phyloP scores from a whole-genome alignment of 257 asterid genomes.

The Przewalskia tangutica region DNA sequence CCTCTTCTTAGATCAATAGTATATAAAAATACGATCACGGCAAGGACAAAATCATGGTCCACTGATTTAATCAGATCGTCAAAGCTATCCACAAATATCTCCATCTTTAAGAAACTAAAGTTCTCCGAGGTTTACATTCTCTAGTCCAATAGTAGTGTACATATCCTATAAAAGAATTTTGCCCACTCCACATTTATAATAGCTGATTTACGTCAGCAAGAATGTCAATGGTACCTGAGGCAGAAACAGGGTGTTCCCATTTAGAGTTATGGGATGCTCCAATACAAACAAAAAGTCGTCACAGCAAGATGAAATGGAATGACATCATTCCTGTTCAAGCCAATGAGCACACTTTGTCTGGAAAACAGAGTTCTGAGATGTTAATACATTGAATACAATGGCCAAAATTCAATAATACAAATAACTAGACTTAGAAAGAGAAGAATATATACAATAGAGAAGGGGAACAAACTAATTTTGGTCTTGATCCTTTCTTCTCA shows the following conservation, averaged over 20 bases:
- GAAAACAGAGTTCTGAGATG: not conserved
- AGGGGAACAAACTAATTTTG: not conserved
- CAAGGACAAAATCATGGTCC: not conserved
- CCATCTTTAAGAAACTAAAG: not conserved
- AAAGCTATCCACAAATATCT: not conserved
- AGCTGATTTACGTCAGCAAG: not conserved
- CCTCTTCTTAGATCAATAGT: not conserved
- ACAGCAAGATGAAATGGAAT: not conserved
- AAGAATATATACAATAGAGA: not conserved
- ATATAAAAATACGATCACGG: not conserved
- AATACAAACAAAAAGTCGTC: not conserved
- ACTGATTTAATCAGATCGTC: not conserved
- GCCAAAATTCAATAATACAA: not conserved
- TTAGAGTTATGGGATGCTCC: not conserved
- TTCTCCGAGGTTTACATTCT: not conserved
- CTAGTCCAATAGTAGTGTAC: constrained; percentile 2
- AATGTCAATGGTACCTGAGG: not conserved
- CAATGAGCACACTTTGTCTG: constrained; percentile 71
- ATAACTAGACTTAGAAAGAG: not conserved
- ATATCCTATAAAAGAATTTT: not conserved
- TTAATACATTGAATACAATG: not conserved
- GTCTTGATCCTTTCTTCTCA: not conserved
- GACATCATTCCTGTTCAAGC: constrained; percentile 25
- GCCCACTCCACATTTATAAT: not conserved
- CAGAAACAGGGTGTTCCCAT: not conserved